Conservation (phyloP, 257 asterid genomes). For the Lithospermum erythrorhizon region DNA sequence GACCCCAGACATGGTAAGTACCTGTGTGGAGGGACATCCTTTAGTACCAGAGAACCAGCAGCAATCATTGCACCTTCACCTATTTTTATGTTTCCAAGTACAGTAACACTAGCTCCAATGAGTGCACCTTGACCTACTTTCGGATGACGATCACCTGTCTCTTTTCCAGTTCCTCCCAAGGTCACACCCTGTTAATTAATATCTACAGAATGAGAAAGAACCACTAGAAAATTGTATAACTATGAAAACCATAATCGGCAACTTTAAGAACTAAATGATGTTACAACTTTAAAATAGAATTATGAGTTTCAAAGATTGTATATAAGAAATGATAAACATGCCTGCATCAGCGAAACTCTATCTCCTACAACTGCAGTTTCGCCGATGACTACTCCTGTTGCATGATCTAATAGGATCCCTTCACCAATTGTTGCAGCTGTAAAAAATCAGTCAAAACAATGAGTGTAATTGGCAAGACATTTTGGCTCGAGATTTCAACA, state of each 20-base stretch:
- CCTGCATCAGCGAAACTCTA: constrained; percentile 50
- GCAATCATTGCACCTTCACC: constrained; percentile 61
- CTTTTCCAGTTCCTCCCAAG: constrained; percentile 81
- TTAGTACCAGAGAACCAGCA: constrained; percentile 62
- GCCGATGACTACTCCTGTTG: constrained; percentile 75
- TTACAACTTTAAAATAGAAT: neutral
- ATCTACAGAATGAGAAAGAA: neutral
- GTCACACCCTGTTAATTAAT: constrained; percentile 66
- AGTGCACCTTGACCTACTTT: constrained; percentile 69
- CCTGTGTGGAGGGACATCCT: constrained; percentile 36
- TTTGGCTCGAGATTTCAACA: neutral
- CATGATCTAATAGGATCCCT: constrained; percentile 42
- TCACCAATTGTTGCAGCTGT: constrained; percentile 34
- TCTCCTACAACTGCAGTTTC: constrained; percentile 84
- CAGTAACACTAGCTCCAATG: constrained; percentile 65
- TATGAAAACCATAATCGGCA: neutral
- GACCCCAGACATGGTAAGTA: neutral
- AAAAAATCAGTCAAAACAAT: constrained; percentile 4
- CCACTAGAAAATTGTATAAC: neutral
- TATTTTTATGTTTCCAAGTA: constrained; percentile 52
- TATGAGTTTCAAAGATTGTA: neutral
- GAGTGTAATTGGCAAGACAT: neutral
- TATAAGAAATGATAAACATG: neutral
- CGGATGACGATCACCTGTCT: constrained; percentile 66
- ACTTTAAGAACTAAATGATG: neutral